Evolutionary conservation across 129 eudicot species (phyloP), one percentile per base, ranked within the genome.

Genomic region (Calendula officinalis): DNA sequence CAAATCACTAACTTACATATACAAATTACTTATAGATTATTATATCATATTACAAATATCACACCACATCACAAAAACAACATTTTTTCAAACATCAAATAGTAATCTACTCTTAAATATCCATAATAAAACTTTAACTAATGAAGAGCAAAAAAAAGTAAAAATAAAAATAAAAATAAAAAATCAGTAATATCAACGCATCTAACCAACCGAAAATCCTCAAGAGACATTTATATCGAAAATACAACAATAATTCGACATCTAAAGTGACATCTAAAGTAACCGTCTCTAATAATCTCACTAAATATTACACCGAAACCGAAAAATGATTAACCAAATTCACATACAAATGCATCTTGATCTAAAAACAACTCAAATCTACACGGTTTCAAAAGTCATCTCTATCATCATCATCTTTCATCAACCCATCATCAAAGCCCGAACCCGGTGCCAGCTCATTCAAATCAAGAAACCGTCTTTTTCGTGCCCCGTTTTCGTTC

Each of bases 371-470:
- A 72, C n/a, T n/a, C n/a, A n/a, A 32, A 66, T 54, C 62, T 60
- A 62, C 58, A 59, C 3, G 38, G 10, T 42, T 65, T 78, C 13
- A 82, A 77, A 88, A 80, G 74, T 78, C 76, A 62, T 81, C 85
- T 13, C 73, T 64, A 67, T 75, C 95, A 16, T 84, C 95, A 43
- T 75, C 30, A 22, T 22, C 92, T 74, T 78, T 85, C 60, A 76
- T 63, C 36, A 82, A 82, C 32, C 91, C 87, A 54, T 92, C 98
- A n/a, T 92, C 98, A 56, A 88, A 85, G 32, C 98, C 96, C 15
- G 96, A 78, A 60, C 98, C 96, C 0, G 98, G 98, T 37, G 98
- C 98, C 32, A 86, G 95, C 80, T 92, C 98, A 40, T 92, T 92
- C 16, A 92, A 76, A 73, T 92, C 98, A 73, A 92, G 95, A 81